phyloP scores from a whole-genome alignment of 1,284 basidiomycete species.

The Puccinia hordei region DNA sequence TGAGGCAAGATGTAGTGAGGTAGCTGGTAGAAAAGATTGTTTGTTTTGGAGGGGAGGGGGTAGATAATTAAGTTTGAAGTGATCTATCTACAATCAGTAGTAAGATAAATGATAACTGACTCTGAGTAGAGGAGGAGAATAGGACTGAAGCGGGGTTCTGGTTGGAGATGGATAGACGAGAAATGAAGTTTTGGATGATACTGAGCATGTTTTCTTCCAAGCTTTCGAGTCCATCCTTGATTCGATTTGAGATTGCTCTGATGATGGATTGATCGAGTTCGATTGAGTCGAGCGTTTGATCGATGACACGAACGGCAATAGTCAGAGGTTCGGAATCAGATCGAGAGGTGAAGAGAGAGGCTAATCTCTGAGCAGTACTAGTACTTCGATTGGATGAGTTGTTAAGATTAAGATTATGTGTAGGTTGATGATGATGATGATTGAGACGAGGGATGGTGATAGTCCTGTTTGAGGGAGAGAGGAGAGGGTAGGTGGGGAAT shows the following conservation, averaged over 20 bases:
- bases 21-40: not conserved
- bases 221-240: constrained; percentile 39
- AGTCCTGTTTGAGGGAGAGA: not conserved
- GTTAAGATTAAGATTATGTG: too few relatives aligned
- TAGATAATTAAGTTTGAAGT: too few relatives aligned
- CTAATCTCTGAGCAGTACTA: constrained; percentile 40
- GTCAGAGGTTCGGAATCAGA: constrained; percentile 25
- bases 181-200: constrained; percentile 18
- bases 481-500: constrained; percentile 30
- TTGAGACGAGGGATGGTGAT: constrained; percentile 31
- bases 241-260: constrained; percentile 15
- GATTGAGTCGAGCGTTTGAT: not conserved
- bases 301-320: constrained; percentile 6
- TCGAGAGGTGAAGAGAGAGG: constrained; percentile 41
- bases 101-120: not conserved
- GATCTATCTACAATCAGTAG: too few relatives aligned
- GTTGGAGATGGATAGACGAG: constrained; percentile 20
- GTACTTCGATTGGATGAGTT: too few relatives aligned
- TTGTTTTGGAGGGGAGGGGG: not conserved
- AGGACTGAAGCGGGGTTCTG: not conserved
- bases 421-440: not conserved
- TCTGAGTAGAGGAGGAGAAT: not conserved
- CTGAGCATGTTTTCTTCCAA: constrained; percentile 33
- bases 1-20: constrained; percentile 28
- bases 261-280: constrained; percentile 35